phyloP scores from a whole-genome alignment of 2,329 filamentous ascomycete genomes.

The Falciphora oryzae region DNA sequence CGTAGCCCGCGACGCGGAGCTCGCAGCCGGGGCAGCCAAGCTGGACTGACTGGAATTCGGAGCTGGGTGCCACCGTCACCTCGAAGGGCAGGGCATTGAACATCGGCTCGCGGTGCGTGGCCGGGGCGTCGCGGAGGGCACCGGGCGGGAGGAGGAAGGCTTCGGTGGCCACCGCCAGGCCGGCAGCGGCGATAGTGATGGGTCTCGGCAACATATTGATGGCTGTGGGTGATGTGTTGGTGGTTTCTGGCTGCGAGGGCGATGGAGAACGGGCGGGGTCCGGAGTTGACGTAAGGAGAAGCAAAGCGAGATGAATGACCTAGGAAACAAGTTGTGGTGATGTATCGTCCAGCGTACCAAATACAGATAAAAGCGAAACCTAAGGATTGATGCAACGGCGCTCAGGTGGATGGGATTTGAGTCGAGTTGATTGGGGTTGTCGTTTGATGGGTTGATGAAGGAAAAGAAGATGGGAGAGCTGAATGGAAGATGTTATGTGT shows the following conservation, averaged over 20 bases:
- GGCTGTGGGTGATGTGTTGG: not conserved
- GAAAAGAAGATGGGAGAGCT: not conserved
- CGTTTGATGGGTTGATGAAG: not conserved
- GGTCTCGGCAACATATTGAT: not conserved
- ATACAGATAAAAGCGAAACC: not conserved
- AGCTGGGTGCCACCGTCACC: conserved; percentile 20
- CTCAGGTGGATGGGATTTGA: not conserved
- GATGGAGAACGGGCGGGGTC: not conserved
- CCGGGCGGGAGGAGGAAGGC: conserved; percentile 52
- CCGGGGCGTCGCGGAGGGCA: conserved; percentile 35
- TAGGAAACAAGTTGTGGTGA: not conserved
- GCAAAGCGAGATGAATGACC: not conserved
- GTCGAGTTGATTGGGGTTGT: not conserved
- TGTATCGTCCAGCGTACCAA: conserved; percentile 7
- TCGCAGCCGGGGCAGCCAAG: conserved; percentile 51
- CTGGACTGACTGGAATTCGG: conserved; percentile 34
- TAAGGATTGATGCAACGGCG: not conserved
- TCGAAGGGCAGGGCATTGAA: conserved; percentile 36
- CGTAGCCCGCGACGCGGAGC: conserved; percentile 25
- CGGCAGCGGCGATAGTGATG: conserved; percentile 37
- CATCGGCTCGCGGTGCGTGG: conserved; percentile 14
- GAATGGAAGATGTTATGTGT: not conserved
- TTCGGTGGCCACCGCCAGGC: conserved; percentile 25
- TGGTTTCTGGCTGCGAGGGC: not conserved
- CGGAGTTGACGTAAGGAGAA: not conserved